Base-by-base conservation (phyloP, 306 rosid genomes). In the Sechiopsis laciniata region DNA sequence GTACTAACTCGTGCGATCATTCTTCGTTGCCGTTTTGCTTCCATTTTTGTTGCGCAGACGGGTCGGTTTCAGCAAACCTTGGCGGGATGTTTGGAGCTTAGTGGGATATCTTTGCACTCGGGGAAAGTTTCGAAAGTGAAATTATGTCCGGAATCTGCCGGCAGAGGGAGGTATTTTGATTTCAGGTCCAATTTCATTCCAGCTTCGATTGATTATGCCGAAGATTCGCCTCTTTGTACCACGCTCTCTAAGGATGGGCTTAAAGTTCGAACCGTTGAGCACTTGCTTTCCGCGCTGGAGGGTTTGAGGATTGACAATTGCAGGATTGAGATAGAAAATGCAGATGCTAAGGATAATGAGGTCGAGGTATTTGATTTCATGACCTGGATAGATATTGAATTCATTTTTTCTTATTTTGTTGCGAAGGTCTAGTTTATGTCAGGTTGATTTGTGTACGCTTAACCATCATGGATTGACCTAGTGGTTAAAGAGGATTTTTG, bases 281-380 rank as follows among this genome's bases (percentile, higher is more conserved):
- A 93, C 81, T 78, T 93, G 86, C 96, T 93, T 72, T 90, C 97
- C 6, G 98, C 96, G 19, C 55, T 90, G 89, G 97, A 93, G 82
- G 98, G 85, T 51, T 21, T 72, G 76, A 96, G 91, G n/a, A 91
- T 93, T 58, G 97, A 93, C 77, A 93, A 93, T 77, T 93, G 98
- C 79, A 82, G 94, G 79, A 90, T 93, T 58, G 83, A 86, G 85
- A 63, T 93, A 2, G 71, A 60, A 29, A 85, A 73, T 78, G 77
- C 13, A 40, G 91, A 86, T 73, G 71, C 78, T 50, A 68, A 80
- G n/a, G 84, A 75, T 65, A 13, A n/a, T 58, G 88, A 84, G 10
- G 83, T 67, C 0, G 98, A 93, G 96, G 98, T 17, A 26, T 26
- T 26, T 26, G 29, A 13, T 46, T 69, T 74, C 76, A 32, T 58